These are phyloP conservation scores for Brettanomyces nanus DNA, from an alignment of 805 yeast genomes.

Conservation along the genomic window DNA sequence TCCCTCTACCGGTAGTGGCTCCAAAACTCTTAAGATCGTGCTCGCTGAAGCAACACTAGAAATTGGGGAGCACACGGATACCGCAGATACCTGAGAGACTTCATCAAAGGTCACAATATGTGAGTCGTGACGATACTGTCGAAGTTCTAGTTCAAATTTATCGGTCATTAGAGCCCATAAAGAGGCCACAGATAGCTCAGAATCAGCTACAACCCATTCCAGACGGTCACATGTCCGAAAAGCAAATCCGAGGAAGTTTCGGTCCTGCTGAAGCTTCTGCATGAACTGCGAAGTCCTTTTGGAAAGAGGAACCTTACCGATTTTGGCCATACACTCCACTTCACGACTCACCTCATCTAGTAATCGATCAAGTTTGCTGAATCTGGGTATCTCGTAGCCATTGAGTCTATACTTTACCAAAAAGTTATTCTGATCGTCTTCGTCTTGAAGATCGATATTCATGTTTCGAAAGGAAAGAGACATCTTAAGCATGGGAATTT, in stretches of 20 bases:
- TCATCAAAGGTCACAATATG: conserved; percentile 13
- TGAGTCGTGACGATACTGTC: conserved; percentile 38
- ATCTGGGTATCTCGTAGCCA: conserved; percentile 21
- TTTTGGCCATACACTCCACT: conserved; percentile 14
- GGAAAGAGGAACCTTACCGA: conserved; percentile 3
- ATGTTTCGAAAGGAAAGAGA: conserved; percentile 25
- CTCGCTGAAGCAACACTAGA: neutral
- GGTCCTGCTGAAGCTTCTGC: conserved; percentile 15
- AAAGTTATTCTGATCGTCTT: neutral
- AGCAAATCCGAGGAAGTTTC: conserved; percentile 30
- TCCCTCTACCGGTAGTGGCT: conserved; percentile 79
- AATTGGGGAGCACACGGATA: conserved; percentile 6
- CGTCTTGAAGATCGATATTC: neutral
- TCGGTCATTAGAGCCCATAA: conserved; percentile 34
- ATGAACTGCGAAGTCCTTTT: conserved; percentile 11
- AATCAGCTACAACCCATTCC: conserved; percentile 54
- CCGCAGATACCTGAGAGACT: neutral
- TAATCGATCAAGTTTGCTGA: conserved; percentile 30
- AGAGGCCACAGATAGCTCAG: conserved; percentile 33
- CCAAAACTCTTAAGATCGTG: no score
- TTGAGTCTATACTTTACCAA: conserved; percentile 4
- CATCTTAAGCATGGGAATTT: conserved; percentile 38
- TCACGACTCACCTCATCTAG: conserved; percentile 29
- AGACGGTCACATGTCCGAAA: conserved; percentile 67
- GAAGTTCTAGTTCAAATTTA: conserved; percentile 52